Conservation (phyloP, 306 rosid genomes). For the Gynostemma pentaphyllum region DNA sequence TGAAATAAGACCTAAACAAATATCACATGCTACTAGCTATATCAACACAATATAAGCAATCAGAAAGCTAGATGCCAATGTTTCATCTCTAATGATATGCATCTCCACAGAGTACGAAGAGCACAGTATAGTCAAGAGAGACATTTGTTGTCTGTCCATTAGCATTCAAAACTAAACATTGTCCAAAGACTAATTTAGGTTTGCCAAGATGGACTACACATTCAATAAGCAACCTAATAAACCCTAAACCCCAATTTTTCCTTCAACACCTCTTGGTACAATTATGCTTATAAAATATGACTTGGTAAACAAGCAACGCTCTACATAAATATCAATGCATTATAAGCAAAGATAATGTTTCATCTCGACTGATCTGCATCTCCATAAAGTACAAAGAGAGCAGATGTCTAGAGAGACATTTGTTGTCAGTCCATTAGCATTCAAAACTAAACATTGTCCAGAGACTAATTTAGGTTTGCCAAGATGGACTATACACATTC, state of each 20-base stretch:
- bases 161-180: constrained; percentile 54
- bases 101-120: constrained; percentile 16
- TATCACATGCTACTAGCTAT: neutral
- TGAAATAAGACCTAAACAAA: neutral
- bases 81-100: constrained; percentile 26
- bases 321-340: neutral
- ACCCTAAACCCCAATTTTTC: no score
- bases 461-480: constrained; percentile 23
- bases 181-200: constrained; percentile 30
- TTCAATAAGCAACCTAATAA: no score
- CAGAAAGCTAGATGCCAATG: neutral
- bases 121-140: constrained; percentile 28
- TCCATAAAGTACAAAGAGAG: constrained; percentile 19
- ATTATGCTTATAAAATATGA: no score
- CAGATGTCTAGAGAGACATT: constrained; percentile 41
- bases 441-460: constrained; percentile 15
- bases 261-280: no score
- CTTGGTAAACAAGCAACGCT: no score
- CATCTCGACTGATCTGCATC: constrained; percentile 41
- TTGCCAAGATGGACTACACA: no score
- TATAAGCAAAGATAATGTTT: constrained; percentile 6
- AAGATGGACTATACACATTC: constrained; percentile 18
- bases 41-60: neutral
- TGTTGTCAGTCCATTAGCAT: constrained; percentile 30
- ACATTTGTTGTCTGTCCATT: constrained; percentile 32